Evolutionary conservation across 2,329 filamentous ascomycete species (phyloP).

Genomic region (Diplodia corticola): DNA sequence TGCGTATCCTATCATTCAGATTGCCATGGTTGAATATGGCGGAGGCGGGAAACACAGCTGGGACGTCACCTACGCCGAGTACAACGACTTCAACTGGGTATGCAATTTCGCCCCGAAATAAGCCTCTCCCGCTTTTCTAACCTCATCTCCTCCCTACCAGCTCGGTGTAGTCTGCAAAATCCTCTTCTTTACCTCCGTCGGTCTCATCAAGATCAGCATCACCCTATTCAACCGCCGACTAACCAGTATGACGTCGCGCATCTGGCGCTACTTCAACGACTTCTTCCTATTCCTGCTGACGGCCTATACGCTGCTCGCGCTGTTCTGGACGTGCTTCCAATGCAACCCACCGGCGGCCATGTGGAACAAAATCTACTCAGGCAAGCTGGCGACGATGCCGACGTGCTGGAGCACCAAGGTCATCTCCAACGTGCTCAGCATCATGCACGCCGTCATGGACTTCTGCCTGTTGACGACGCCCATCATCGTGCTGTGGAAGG

Average conservation of each 20-base stretch:
- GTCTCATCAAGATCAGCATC: slow-evolving; percentile 43
- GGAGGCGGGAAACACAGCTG: slow-evolving; percentile 34
- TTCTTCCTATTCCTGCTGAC: slow-evolving; percentile 35
- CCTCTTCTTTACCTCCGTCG: slow-evolving; percentile 35
- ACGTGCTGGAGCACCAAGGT: slow-evolving; percentile 29
- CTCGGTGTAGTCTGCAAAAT: slow-evolving; percentile 28
- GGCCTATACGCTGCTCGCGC: slow-evolving; percentile 33
- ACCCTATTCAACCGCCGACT: slow-evolving; percentile 41
- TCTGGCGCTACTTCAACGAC: slow-evolving; percentile 36
- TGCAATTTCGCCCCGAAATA: background rate
- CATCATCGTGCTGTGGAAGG: slow-evolving; percentile 40
- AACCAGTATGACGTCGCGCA: slow-evolving; percentile 32
- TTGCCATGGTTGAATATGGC: slow-evolving; percentile 31
- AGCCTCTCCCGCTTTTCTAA: background rate
- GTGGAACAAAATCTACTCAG: slow-evolving; percentile 33
- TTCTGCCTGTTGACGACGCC: slow-evolving; percentile 38
- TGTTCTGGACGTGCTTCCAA: slow-evolving; percentile 36
- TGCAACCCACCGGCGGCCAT: slow-evolving; percentile 32
- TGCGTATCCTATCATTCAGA: slow-evolving; percentile 32
- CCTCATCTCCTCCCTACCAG: background rate
- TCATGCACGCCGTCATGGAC: slow-evolving; percentile 40
- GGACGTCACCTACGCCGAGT: slow-evolving; percentile 39
- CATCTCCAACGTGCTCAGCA: slow-evolving; percentile 31
- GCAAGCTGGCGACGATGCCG: slow-evolving; percentile 25
- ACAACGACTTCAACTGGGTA: slow-evolving; percentile 30